A percentile compares a stretch with the other conserved stretches of the same genome.
phyloP scores from a whole-genome alignment of 2,329 filamentous ascomycete genomes.

The Diaporthe eres region DNA sequence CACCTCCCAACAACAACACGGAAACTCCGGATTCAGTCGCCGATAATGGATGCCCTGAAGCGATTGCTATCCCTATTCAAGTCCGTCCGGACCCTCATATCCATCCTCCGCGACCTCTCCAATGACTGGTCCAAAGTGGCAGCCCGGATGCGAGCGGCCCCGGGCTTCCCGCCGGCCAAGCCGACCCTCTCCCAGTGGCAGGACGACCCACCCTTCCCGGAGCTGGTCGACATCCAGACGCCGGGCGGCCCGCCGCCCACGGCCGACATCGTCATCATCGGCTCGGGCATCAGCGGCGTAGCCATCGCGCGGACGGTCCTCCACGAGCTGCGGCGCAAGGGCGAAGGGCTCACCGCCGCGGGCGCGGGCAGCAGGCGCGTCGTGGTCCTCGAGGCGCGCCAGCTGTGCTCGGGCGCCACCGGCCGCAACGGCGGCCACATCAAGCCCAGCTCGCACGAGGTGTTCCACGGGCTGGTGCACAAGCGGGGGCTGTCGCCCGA shows the following conservation, averaged over 20 bases:
- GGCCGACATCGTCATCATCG: slow-evolving; percentile 46
- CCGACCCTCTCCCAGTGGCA: slow-evolving; percentile 64
- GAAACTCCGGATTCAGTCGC: too few species aligned
- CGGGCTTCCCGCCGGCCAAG: slow-evolving; percentile 57
- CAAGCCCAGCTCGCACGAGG: slow-evolving; percentile 60
- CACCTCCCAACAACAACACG: not conserved
- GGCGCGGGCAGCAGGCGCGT: slow-evolving; percentile 49
- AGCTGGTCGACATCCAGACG: slow-evolving; percentile 54
- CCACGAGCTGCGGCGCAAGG: slow-evolving; percentile 36
- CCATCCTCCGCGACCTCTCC: slow-evolving; percentile 38
- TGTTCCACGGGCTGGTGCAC: slow-evolving; percentile 53
- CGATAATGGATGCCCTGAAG: slow-evolving; percentile 25
- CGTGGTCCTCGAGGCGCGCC: slow-evolving; percentile 65
- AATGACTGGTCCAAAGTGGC: slow-evolving; percentile 32
- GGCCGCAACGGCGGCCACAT: slow-evolving; percentile 68
- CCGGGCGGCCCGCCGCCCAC: slow-evolving; percentile 37
- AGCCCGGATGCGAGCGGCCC: slow-evolving; percentile 43
- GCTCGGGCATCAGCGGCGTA: slow-evolving; percentile 66
- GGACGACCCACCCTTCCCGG: slow-evolving; percentile 57
- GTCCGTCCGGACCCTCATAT: slow-evolving; percentile 20
- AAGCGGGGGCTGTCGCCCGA: slow-evolving; percentile 45
- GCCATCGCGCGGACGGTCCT: slow-evolving; percentile 52
- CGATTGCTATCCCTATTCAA: slow-evolving; percentile 31
- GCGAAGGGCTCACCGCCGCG: too few species aligned
- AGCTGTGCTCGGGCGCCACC: slow-evolving; percentile 65